Evolutionary conservation across 2,329 filamentous ascomycete genomes (phyloP).

Genomic region (Chrysoporthe cubensis): DNA sequence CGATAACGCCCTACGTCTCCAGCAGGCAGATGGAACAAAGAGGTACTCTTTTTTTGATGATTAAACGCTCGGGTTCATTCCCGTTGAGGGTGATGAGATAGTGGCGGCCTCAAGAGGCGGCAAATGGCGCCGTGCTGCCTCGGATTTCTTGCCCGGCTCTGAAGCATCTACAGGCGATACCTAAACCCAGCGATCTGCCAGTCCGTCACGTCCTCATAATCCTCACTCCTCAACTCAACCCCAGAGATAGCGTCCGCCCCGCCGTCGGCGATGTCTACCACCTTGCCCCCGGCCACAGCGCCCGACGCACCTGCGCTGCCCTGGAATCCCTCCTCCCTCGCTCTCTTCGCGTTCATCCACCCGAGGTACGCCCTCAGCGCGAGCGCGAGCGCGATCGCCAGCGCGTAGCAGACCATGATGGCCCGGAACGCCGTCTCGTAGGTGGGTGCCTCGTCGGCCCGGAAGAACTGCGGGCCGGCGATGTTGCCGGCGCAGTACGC

Average conservation of each 20-base stretch:
- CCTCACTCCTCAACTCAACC: constrained; percentile 46
- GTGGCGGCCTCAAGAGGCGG: too few relatives aligned
- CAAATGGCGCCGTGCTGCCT: not conserved
- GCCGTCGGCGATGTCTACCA: constrained; percentile 35
- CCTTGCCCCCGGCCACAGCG: constrained; percentile 43
- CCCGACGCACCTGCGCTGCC: constrained; percentile 49
- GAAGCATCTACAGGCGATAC: constrained; percentile 46
- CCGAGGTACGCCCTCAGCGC: constrained; percentile 52
- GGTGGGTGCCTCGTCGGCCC: constrained; percentile 50
- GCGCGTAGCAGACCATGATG: constrained; percentile 60
- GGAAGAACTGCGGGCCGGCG: constrained; percentile 59
- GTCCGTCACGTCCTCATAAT: constrained; percentile 63
- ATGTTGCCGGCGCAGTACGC: constrained; percentile 62
- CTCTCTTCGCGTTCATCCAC: constrained; percentile 48
- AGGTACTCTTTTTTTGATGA: not conserved
- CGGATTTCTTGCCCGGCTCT: not conserved
- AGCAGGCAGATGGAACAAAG: not conserved
- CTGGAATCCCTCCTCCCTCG: constrained; percentile 47
- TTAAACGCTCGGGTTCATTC: not conserved
- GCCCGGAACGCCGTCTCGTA: constrained; percentile 59
- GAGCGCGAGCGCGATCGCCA: constrained; percentile 50
- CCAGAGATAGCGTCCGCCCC: constrained; percentile 39
- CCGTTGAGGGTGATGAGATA: not conserved
- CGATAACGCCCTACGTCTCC: not conserved
- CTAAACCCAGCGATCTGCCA: constrained; percentile 63